Conservation (phyloP, 768 basidiomycete species). For the Cytidiella melzeri region DNA sequence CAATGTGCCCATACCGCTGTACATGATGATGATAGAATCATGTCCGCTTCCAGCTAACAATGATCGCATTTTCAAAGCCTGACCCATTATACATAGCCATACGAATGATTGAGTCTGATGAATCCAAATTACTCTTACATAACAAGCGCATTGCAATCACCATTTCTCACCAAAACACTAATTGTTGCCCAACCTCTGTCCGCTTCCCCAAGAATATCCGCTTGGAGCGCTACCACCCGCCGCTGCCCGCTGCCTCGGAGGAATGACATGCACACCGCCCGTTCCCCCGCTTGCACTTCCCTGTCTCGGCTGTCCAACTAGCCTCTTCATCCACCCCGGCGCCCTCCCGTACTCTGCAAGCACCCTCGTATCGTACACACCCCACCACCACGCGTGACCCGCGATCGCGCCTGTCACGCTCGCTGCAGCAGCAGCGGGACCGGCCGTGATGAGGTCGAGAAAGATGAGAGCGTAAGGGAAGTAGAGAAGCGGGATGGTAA, state of each 20-base stretch:
- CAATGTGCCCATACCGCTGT: too few relatives aligned
- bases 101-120: too few relatives aligned
- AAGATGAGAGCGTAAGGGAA: slow-evolving; percentile 69
- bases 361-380: slow-evolving; percentile 46
- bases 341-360: slow-evolving; percentile 42
- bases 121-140: too few relatives aligned
- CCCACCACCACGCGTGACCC: slow-evolving; percentile 82
- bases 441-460: slow-evolving; percentile 63
- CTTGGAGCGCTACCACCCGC: slow-evolving; percentile 14
- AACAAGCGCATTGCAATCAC: too few relatives aligned
- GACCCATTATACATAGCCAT: too few relatives aligned
- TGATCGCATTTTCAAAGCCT: too few relatives aligned
- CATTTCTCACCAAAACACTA: too few relatives aligned
- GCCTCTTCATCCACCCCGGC: slow-evolving; percentile 50
- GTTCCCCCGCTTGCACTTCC: slow-evolving; percentile 28
- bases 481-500: slow-evolving; percentile 67
- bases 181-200: slow-evolving; percentile 40
- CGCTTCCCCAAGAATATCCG: slow-evolving; percentile 49
- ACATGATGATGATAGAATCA: too few relatives aligned
- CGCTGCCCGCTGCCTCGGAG: slow-evolving; percentile 29
- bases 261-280: slow-evolving; percentile 51
- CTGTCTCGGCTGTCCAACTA: slow-evolving; percentile 30
- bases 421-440: slow-evolving; percentile 47
- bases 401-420: slow-evolving; percentile 65
- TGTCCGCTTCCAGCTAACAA: too few relatives aligned